Percentiles rank a stretch among this genome's conserved stretches.
phyloP scores from a whole-genome alignment of 306 rosid species.

The Acacia confusa region DNA sequence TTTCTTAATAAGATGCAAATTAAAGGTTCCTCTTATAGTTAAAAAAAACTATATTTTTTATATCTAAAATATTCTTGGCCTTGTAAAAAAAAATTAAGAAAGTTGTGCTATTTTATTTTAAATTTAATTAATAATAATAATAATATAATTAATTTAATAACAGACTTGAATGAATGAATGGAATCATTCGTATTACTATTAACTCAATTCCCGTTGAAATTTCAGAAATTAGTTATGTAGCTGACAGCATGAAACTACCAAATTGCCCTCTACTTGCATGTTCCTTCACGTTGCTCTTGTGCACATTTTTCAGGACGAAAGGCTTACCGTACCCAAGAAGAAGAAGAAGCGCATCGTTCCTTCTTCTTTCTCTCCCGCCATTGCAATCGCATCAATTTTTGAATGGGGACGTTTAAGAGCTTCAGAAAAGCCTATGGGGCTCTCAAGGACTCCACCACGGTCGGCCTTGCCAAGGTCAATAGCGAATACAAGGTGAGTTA shows the following conservation, averaged over 20 bases:
- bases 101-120: not conserved
- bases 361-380: conserved; percentile 40
- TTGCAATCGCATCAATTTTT: conserved; percentile 23
- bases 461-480: conserved; percentile 97
- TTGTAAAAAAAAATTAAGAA: too few species aligned
- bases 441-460: conserved; percentile 92
- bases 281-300: conserved; percentile 31
- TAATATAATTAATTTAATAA: not conserved
- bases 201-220: conserved; percentile 19
- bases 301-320: conserved; percentile 42
- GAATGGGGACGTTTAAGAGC: conserved; percentile 87
- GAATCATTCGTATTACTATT: not conserved
- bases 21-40: too few species aligned
- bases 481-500: conserved; percentile 85
- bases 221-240: conserved; percentile 29
- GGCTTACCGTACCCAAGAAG: conserved; percentile 29
- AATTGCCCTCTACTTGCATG: not conserved
- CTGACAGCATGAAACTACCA: conserved; percentile 23
- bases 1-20: too few species aligned
- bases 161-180: not conserved
- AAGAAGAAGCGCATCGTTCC: conserved; percentile 35
- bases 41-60: too few species aligned
- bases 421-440: conserved; percentile 95
- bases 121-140: not conserved
- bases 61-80: too few species aligned